Conservation (phyloP, 106 monocot genomes). For the Platanthera guangdongensis region DNA sequence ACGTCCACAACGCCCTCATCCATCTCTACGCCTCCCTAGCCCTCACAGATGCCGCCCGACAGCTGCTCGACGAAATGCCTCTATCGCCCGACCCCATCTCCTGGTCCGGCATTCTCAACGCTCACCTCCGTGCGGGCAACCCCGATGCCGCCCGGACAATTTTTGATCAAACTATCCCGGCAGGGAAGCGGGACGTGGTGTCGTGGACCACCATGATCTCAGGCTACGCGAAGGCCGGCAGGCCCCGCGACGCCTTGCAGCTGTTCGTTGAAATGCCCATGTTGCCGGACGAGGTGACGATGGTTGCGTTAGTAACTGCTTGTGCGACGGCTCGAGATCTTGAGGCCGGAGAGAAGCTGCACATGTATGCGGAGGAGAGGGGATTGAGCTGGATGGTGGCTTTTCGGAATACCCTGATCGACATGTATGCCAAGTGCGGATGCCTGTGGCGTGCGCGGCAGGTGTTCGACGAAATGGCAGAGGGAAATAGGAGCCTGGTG, state of each 20-base stretch:
- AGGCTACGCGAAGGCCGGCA: constrained; percentile 27
- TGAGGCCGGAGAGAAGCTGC: constrained; percentile 26
- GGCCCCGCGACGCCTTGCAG: constrained; percentile 25
- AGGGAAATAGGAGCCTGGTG: constrained; percentile 13
- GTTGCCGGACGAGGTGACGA: constrained; percentile 33
- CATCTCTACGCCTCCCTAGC: constrained; percentile 25
- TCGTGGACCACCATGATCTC: constrained; percentile 52
- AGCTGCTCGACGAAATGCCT: constrained; percentile 33
- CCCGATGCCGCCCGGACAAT: constrained; percentile 18
- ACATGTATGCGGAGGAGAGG: constrained; percentile 15
- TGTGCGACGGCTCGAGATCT: constrained; percentile 35
- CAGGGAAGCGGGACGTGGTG: constrained; percentile 12
- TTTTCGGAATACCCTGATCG: constrained; percentile 38
- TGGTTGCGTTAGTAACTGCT: constrained; percentile 41
- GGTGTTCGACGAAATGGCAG: constrained; percentile 28
- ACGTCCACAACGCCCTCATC: constrained; percentile 35
- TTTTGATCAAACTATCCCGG: constrained; percentile 17
- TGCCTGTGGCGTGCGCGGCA: constrained; percentile 15
- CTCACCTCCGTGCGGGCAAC: constrained; percentile 16
- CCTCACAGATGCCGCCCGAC: not conserved
- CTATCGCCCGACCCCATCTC: constrained; percentile 30
- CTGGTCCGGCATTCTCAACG: constrained; percentile 29
- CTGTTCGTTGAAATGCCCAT: constrained; percentile 40
- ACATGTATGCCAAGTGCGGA: constrained; percentile 69
- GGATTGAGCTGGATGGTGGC: constrained; percentile 25